Evolutionary conservation across 768 basidiomycete species (phyloP).

Genomic region (Mycena belliarum): DNA sequence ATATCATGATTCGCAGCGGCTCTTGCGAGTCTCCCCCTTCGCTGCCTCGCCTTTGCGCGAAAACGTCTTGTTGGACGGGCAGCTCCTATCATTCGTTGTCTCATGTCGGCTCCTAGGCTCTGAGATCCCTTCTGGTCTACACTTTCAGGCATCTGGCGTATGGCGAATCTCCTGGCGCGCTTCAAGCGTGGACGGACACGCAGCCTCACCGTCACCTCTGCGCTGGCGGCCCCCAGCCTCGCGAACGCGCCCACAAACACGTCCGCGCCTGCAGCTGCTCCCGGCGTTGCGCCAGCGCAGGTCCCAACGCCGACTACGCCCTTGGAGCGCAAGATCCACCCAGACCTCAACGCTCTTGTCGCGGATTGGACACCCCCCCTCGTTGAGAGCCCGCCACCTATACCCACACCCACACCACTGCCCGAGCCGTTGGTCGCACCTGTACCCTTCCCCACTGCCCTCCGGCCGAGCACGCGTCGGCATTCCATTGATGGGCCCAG

Average conservation of each 20-base stretch:
- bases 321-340: conserved; percentile 19
- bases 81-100: conserved; percentile 15
- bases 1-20: background rate
- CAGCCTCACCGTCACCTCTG: conserved; percentile 6
- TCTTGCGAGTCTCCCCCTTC: conserved; percentile 1
- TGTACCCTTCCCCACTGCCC: conserved; percentile 7
- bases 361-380: conserved; percentile 15
- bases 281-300: background rate
- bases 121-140: background rate
- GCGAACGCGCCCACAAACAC: background rate
- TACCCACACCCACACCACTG: too few relatives aligned
- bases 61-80: background rate
- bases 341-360: conserved; percentile 19
- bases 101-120: conserved; percentile 9
- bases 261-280: background rate
- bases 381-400: too few relatives aligned
- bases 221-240: background rate
- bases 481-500: conserved; percentile 11
- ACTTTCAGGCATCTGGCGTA: background rate
- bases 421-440: background rate
- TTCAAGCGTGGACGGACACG: conserved; percentile 14
- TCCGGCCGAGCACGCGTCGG: conserved; percentile 12
- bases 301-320: too few relatives aligned
- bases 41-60: background rate
- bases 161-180: conserved; percentile 17